Evolutionary conservation across 371 early-diverging fungal genomes (phyloP).

Genomic region (Mortierella sp.): DNA sequence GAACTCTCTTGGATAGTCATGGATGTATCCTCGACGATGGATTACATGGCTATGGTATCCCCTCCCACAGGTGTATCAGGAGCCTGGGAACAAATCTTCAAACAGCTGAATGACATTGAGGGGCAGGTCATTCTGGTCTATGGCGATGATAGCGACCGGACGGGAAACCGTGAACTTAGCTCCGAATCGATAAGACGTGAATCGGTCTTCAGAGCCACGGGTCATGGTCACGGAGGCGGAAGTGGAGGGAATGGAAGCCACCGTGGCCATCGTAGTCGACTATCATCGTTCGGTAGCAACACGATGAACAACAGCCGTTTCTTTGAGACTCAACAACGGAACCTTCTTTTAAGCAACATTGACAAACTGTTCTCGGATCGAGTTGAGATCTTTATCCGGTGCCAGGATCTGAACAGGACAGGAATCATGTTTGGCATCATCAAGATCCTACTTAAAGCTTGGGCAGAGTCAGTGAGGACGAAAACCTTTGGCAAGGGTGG

Average conservation of each 20-base stretch:
- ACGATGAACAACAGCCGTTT: slow-evolving; percentile 45
- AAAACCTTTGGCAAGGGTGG: slow-evolving; percentile 56
- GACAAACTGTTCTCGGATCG: slow-evolving; percentile 77
- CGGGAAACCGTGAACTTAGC: slow-evolving; percentile 33
- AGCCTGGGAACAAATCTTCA: slow-evolving; percentile 37
- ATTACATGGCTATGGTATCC: slow-evolving; percentile 19
- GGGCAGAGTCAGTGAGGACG: slow-evolving; percentile 64
- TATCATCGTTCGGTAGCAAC: slow-evolving; percentile 45
- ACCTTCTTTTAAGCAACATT: slow-evolving; percentile 68
- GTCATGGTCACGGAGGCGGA: too few relatives aligned
- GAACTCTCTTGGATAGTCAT: slow-evolving; percentile 46
- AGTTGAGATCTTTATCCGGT: slow-evolving; percentile 66
- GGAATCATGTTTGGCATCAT: slow-evolving; percentile 65
- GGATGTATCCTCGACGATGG: slow-evolving; percentile 19
- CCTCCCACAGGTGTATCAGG: slow-evolving; percentile 37
- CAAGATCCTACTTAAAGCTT: slow-evolving; percentile 69
- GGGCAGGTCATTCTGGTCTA: slow-evolving; percentile 34
- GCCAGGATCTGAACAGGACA: slow-evolving; percentile 63
- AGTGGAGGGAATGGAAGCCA: slow-evolving; percentile 19
- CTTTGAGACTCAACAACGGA: slow-evolving; percentile 41
- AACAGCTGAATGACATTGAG: slow-evolving; percentile 40
- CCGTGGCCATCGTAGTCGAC: slow-evolving; percentile 9
- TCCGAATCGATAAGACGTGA: slow-evolving; percentile 50
- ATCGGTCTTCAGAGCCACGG: slow-evolving; percentile 19
- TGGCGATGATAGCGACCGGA: slow-evolving; percentile 46